Evolutionary conservation across 148 eudicot genomes (phyloP).

Genomic region (Polygonum maritimum): DNA sequence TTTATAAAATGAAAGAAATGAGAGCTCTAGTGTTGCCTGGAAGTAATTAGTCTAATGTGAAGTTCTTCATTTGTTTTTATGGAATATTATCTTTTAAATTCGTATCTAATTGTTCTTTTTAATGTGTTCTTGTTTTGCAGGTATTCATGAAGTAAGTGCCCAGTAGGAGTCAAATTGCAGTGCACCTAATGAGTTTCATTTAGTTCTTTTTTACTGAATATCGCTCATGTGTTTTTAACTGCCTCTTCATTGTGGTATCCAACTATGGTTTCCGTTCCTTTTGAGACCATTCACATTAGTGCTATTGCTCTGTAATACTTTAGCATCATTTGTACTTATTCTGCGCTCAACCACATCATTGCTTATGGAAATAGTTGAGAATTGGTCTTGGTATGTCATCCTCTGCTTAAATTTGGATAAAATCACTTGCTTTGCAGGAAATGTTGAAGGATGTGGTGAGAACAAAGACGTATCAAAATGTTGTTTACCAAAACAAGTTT

Average conservation of each 20-base stretch:
- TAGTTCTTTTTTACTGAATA: not conserved
- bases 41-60: not conserved
- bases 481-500: conserved; percentile 69
- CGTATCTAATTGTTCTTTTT: not conserved
- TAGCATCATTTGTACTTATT: not conserved
- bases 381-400: not conserved
- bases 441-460: conserved; percentile 94
- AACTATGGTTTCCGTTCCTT: not conserved
- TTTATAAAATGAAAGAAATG: not conserved
- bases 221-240: not conserved
- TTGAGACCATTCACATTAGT: not conserved
- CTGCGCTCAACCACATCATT: not conserved
- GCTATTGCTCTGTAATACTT: not conserved
- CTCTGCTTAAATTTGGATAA: not conserved
- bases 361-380: not conserved
- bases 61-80: not conserved
- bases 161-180: not conserved
- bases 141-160: conserved; percentile 95
- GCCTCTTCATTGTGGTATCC: not conserved
- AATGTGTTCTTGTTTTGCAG: conserved; percentile 34
- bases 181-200: not conserved
- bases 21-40: not conserved
- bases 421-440: conserved; percentile 43
- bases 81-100: not conserved
- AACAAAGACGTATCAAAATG: conserved; percentile 94